These are phyloP conservation scores for Fusarium piperis DNA, from an alignment of 2,329 filamentous ascomycete genomes.

Conservation along the genomic window DNA sequence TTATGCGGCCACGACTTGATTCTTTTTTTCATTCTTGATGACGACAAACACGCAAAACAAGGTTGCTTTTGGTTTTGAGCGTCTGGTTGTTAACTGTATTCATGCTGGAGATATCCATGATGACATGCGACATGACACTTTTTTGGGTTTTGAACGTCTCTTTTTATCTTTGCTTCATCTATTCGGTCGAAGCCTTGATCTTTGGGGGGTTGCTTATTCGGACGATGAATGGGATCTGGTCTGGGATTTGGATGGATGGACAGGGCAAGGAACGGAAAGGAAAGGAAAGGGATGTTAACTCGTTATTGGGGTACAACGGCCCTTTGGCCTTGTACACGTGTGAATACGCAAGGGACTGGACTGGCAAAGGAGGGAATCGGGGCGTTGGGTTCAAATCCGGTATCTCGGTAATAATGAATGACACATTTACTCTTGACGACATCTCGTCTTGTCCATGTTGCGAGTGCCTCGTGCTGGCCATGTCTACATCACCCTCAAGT, in stretches of 20 bases:
- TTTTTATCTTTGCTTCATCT: neutral
- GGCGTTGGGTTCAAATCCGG: conserved; percentile 17
- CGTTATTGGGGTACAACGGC: conserved; percentile 4
- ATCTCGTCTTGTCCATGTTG: neutral
- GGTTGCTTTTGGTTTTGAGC: conserved; percentile 18
- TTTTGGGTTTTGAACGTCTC: conserved; percentile 23
- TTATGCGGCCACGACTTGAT: conserved; percentile 32
- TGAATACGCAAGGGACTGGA: neutral
- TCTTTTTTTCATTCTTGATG: conserved; percentile 29
- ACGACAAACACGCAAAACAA: conserved; percentile 6
- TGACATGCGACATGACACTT: conserved; percentile 37
- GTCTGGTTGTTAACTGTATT: conserved; percentile 31
- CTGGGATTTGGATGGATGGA: neutral
- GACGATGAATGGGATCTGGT: conserved; percentile 1
- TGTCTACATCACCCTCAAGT: neutral
- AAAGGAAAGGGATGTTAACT: neutral
- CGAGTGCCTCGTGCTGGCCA: neutral
- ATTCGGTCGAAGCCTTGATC: neutral
- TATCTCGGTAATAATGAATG: conserved; percentile 20
- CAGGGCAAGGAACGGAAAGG: neutral
- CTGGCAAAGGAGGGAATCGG: neutral
- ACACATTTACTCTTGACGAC: neutral
- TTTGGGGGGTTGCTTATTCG: conserved; percentile 1
- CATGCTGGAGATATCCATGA: conserved; percentile 34
- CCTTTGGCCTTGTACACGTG: conserved; percentile 3